Conservation (phyloP, 768 basidiomycete species). For the Rhodotorula diobovata region DNA sequence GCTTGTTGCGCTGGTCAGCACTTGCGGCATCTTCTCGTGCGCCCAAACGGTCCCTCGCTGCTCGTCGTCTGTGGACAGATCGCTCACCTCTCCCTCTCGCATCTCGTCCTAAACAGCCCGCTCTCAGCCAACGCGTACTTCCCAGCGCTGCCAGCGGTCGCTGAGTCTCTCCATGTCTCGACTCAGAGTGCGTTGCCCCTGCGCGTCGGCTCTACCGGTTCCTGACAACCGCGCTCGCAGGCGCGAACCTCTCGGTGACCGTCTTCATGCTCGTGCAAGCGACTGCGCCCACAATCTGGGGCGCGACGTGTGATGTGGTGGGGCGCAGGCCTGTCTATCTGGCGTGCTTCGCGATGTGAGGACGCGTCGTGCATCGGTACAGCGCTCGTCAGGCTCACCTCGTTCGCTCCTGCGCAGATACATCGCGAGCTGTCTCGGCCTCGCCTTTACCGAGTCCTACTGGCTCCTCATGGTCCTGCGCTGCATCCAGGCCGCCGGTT, state of each 20-base stretch:
- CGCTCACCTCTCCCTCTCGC: too few relatives aligned
- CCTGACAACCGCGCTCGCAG: background rate
- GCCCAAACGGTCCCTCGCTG: too few relatives aligned
- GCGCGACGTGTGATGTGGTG: constrained; percentile 20
- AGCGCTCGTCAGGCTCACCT: background rate
- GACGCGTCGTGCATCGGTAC: background rate
- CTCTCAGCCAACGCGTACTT: constrained; percentile 31
- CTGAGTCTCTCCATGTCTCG: constrained; percentile 1
- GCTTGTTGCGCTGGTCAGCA: constrained; percentile 9
- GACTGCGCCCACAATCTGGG: constrained; percentile 24
- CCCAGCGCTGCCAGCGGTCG: constrained; percentile 29
- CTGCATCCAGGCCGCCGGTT: constrained; percentile 14
- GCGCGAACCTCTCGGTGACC: too few relatives aligned
- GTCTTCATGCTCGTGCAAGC: background rate
- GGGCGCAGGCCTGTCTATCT: constrained; percentile 28
- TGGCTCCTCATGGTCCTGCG: constrained; percentile 21
- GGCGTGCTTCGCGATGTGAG: constrained; percentile 19
- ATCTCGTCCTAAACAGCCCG: background rate
- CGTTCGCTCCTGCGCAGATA: constrained; percentile 1
- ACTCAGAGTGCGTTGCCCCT: constrained; percentile 13
- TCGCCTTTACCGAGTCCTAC: constrained; percentile 27
- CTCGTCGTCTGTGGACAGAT: too few relatives aligned
- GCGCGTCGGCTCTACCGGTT: constrained; percentile 21
- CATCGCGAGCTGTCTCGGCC: constrained; percentile 28
- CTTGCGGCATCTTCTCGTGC: constrained; percentile 18